phyloP scores from a whole-genome alignment of 2,329 filamentous ascomycete genomes.

The Gliomastix tumulicola region DNA sequence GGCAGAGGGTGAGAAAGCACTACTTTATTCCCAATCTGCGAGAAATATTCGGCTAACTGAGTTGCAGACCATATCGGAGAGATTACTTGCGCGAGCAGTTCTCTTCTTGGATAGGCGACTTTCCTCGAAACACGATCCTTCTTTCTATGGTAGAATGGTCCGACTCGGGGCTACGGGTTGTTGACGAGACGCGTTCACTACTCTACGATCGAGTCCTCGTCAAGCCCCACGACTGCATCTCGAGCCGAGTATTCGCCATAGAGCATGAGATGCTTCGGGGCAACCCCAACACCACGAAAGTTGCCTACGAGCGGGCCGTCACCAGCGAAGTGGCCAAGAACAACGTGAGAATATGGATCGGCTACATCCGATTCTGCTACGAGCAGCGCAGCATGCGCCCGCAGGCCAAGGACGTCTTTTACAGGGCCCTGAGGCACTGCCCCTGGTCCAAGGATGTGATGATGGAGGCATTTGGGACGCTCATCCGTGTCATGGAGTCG shows the following conservation, averaged over 20 bases:
- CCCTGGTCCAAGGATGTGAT: slow-evolving; percentile 42
- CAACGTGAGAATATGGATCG: slow-evolving; percentile 38
- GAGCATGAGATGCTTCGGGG: slow-evolving; percentile 40
- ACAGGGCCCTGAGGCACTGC: slow-evolving; percentile 37
- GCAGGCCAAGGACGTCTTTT: slow-evolving; percentile 40
- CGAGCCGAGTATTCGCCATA: slow-evolving; percentile 41
- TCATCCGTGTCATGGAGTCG: slow-evolving; percentile 35
- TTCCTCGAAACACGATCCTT: slow-evolving; percentile 72
- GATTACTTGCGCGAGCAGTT: slow-evolving; percentile 57
- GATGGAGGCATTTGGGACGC: slow-evolving; percentile 43
- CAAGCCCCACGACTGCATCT: slow-evolving; percentile 29
- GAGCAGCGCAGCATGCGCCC: slow-evolving; percentile 25
- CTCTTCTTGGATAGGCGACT: slow-evolving; percentile 50
- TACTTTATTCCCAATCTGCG: neutral
- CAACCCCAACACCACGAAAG: slow-evolving; percentile 39
- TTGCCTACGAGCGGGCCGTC: slow-evolving; percentile 46
- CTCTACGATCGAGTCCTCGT: slow-evolving; percentile 45
- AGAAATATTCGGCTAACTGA: slow-evolving; percentile 9
- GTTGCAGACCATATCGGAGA: slow-evolving; percentile 57
- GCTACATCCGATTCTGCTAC: slow-evolving; percentile 41
- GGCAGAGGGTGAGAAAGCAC: slow-evolving; percentile 39
- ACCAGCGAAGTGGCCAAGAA: slow-evolving; percentile 27
- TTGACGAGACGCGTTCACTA: slow-evolving; percentile 68
- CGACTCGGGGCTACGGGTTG: slow-evolving; percentile 62
- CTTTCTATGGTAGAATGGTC: slow-evolving; percentile 67